Conservation (phyloP, 2,329 filamentous ascomycete genomes). For the Hymenoscyphus repandus region DNA sequence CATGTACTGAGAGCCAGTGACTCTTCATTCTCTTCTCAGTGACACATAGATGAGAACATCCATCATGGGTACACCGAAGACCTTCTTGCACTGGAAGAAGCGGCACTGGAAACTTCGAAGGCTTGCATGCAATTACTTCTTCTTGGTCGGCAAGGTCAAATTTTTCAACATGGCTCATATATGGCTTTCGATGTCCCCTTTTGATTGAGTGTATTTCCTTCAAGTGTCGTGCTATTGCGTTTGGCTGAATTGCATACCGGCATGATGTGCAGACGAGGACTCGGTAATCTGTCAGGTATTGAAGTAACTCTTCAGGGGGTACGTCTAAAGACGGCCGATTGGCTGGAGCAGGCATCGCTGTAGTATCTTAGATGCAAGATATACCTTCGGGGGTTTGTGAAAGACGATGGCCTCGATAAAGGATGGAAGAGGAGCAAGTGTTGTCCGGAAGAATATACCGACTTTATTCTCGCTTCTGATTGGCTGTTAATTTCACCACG, state of each 20-base stretch:
- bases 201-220: slow-evolving; percentile 24
- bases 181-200: slow-evolving; percentile 15
- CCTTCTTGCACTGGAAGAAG: slow-evolving; percentile 26
- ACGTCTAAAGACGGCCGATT: no score
- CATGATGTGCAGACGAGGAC: slow-evolving; percentile 23
- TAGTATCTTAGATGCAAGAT: no score
- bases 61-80: slow-evolving; percentile 18
- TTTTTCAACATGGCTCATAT: slow-evolving; percentile 16
- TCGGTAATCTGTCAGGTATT: slow-evolving; percentile 20
- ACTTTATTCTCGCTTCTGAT: no score
- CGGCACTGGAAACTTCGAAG: slow-evolving; percentile 27
- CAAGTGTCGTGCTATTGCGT: slow-evolving; percentile 21
- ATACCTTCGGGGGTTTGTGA: no score
- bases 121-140: slow-evolving; percentile 15
- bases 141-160: slow-evolving; percentile 21
- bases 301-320: slow-evolving; percentile 15
- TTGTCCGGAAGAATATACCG: no score
- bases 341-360: no score
- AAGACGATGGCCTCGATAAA: no score
- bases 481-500: no score
- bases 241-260: slow-evolving; percentile 24
- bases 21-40: slow-evolving; percentile 32
- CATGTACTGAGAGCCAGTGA: slow-evolving; percentile 28
- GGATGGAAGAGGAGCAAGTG: no score
- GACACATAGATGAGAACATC: slow-evolving; percentile 29